Conservation (phyloP, 257 asterid genomes). For the Mentha longifolia region DNA sequence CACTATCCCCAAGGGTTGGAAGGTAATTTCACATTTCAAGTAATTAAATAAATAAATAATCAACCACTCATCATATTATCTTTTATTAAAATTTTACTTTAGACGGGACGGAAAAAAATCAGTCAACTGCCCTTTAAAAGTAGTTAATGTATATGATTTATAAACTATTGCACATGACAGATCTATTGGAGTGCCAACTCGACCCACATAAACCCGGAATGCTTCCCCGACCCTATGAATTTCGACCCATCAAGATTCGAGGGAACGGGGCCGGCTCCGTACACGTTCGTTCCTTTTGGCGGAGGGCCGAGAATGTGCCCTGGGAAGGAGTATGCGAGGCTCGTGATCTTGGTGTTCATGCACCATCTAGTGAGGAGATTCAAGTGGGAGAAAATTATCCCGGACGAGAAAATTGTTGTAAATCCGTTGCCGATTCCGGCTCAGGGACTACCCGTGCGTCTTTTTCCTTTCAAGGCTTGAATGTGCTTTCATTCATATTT, state of each 20-base stretch:
- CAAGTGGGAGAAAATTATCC: slow-evolving; percentile 41
- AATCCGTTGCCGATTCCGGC: slow-evolving; percentile 57
- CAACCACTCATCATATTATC: too few species aligned
- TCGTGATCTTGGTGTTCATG: slow-evolving; percentile 55
- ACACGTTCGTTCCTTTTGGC: slow-evolving; percentile 52
- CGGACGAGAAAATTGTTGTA: slow-evolving; percentile 50
- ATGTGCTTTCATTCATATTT: too few species aligned
- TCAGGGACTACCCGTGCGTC: slow-evolving; percentile 51
- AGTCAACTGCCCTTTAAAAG: too few species aligned
- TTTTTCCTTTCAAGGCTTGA: slow-evolving; percentile 43
- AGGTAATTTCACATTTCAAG: slow-evolving; percentile 35
- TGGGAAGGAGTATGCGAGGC: slow-evolving; percentile 50
- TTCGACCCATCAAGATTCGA: slow-evolving; percentile 52
- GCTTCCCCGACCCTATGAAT: slow-evolving; percentile 40
- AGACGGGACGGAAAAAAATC: too few species aligned
- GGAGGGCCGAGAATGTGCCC: slow-evolving; percentile 59
- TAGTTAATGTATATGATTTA: not conserved
- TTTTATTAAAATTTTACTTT: too few species aligned
- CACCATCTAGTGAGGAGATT: slow-evolving; percentile 51
- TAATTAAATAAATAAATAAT: not conserved
- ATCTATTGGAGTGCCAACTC: slow-evolving; percentile 57
- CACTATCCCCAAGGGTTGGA: slow-evolving; percentile 67
- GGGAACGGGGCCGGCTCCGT: slow-evolving; percentile 50
- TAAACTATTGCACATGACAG: slow-evolving; percentile 13
- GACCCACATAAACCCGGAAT: slow-evolving; percentile 43